Conservation (phyloP, 1,284 basidiomycete genomes). For the Erythrobasidium hasegawianum region DNA sequence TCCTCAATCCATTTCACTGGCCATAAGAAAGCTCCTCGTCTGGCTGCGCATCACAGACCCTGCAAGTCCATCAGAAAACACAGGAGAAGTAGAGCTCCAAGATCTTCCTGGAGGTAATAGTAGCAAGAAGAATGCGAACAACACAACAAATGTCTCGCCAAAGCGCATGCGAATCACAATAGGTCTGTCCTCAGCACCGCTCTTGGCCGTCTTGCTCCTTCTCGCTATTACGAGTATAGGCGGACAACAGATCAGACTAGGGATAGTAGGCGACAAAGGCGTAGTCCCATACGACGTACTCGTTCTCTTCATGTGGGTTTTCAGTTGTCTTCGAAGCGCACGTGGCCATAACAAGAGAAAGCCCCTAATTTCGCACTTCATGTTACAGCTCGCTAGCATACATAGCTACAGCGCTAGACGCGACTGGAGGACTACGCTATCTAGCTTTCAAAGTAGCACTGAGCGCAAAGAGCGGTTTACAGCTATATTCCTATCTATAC, state of each 20-base stretch:
- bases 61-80: no score
- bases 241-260: conserved; percentile 61
- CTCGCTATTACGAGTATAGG: conserved; percentile 71
- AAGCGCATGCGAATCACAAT: conserved; percentile 54
- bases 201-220: conserved; percentile 71
- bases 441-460: conserved; percentile 78
- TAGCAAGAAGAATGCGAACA: background rate
- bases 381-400: conserved; percentile 60
- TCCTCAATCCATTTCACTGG: conserved; percentile 43
- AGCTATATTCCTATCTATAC: conserved; percentile 74
- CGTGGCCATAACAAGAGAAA: no score
- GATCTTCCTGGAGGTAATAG: conserved; percentile 6
- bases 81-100: no score
- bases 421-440: conserved; percentile 78
- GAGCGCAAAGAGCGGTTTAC: conserved; percentile 59
- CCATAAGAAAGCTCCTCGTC: background rate
- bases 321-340: no score
- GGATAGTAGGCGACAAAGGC: conserved; percentile 65
- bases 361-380: no score
- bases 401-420: conserved; percentile 86
- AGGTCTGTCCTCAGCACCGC: conserved; percentile 64
- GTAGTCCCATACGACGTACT: conserved; percentile 90
- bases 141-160: background rate
- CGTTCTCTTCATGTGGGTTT: conserved; percentile 73
- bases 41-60: background rate